Percentiles rank a stretch among this genome's conserved stretches.
phyloP scores from a whole-genome alignment of 768 basidiomycete genomes.

The Boletus sp. region DNA sequence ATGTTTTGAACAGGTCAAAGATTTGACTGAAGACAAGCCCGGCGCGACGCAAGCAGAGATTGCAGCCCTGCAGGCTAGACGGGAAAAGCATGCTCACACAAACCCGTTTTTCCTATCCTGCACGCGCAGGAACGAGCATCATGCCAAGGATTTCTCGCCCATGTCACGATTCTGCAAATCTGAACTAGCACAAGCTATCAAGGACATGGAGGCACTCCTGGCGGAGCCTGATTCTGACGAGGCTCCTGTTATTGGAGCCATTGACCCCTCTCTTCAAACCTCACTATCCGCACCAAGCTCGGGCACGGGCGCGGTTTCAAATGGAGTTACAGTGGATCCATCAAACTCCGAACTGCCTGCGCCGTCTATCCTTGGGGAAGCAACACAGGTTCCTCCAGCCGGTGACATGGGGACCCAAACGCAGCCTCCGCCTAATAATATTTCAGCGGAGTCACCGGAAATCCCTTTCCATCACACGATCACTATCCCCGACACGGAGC shows the following conservation, averaged over 20 bases:
- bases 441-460: constrained; percentile 20
- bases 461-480: constrained; percentile 48
- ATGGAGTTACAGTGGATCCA: constrained; percentile 10
- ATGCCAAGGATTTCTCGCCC: constrained; percentile 65
- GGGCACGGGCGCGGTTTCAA: not conserved
- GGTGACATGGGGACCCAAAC: not conserved
- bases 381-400: not conserved
- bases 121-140: constrained; percentile 68
- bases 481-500: constrained; percentile 43
- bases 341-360: constrained; percentile 1
- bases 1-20: constrained; percentile 69
- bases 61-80: constrained; percentile 45
- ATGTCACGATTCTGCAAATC: constrained; percentile 69
- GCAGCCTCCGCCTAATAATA: constrained; percentile 7
- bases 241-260: constrained; percentile 19
- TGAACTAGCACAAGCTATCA: constrained; percentile 64
- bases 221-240: constrained; percentile 30
- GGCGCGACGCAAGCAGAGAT: constrained; percentile 47
- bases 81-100: constrained; percentile 59
- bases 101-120: constrained; percentile 77
- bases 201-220: constrained; percentile 62
- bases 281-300: constrained; percentile 5
- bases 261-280: constrained; percentile 29
- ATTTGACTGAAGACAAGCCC: constrained; percentile 53
- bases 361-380: constrained; percentile 11